phyloP scores from a whole-genome alignment of 306 rosid genomes.

The Erythrophleum fordii region DNA sequence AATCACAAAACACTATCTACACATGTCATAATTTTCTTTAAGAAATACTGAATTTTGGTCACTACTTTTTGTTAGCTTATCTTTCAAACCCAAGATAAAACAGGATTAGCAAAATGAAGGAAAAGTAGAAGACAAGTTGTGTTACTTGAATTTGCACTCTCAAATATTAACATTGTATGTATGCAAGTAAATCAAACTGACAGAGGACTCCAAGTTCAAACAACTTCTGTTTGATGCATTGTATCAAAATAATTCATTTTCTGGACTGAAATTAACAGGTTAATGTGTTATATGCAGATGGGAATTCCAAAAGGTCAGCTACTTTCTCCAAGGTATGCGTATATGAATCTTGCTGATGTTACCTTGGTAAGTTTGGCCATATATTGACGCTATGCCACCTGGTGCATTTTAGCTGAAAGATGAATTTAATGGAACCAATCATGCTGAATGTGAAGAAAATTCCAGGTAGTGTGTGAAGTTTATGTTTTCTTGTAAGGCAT shows the following conservation, averaged over 20 bases:
- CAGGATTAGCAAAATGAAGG: constrained; percentile 5
- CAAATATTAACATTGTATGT: background rate
- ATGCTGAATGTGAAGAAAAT: constrained; percentile 74
- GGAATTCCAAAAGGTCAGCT: constrained; percentile 51
- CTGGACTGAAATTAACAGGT: constrained; percentile 47
- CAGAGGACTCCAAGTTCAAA: constrained; percentile 15
- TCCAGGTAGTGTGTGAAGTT: constrained; percentile 63
- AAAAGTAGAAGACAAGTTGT: constrained; percentile 2
- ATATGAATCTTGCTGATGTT: constrained; percentile 21
- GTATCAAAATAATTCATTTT: constrained; percentile 23
- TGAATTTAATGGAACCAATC: constrained; percentile 49
- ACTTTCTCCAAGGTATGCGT: constrained; percentile 60
- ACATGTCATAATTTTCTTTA: background rate
- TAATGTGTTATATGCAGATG: constrained; percentile 54
- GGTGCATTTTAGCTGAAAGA: constrained; percentile 55
- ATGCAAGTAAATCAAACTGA: background rate
- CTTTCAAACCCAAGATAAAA: constrained; percentile 5
- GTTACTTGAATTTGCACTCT: background rate
- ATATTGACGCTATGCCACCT: constrained; percentile 39
- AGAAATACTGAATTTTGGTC: background rate
- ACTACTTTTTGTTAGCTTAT: background rate
- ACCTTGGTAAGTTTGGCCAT: constrained; percentile 29
- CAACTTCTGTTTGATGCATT: constrained; percentile 26
- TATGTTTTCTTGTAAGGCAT: background rate
- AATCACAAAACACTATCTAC: background rate